phyloP scores from a whole-genome alignment of 1,284 basidiomycete species.

The Cutaneotrichosporon sp. region DNA sequence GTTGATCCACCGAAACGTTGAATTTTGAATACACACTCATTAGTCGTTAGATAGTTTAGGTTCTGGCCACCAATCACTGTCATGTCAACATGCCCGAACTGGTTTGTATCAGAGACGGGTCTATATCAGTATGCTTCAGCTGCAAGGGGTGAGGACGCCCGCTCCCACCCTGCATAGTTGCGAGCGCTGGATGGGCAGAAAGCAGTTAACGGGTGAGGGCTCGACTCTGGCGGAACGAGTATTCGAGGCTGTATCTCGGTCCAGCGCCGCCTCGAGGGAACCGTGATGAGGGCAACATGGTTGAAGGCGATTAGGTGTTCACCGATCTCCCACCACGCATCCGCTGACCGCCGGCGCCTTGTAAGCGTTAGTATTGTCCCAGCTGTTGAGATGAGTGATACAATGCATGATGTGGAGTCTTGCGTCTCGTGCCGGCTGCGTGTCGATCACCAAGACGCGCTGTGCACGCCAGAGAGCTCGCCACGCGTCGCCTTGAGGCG shows the following conservation, averaged over 20 bases:
- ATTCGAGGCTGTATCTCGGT: too few relatives aligned
- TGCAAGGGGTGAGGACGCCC: not conserved
- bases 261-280: too few relatives aligned
- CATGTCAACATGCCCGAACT: not conserved
- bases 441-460: conserved; percentile 74
- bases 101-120: not conserved
- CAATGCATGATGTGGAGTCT: conserved; percentile 6
- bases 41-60: not conserved
- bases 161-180: not conserved
- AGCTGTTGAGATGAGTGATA: conserved; percentile 1
- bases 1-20: not conserved
- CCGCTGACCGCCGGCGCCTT: too few relatives aligned
- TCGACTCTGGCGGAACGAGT: too few relatives aligned
- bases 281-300: too few relatives aligned
- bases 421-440: not conserved
- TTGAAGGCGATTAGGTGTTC: too few relatives aligned
- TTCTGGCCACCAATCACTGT: not conserved
- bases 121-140: not conserved
- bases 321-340: too few relatives aligned
- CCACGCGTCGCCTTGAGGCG: conserved; percentile 73
- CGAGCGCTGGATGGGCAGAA: not conserved
- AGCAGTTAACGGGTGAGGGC: not conserved
- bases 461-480: conserved; percentile 79
- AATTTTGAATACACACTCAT: not conserved
- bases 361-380: too few relatives aligned